Evolutionary conservation across 257 asterid species (phyloP), one percentile per base, ranked within the genome.

Genomic region (Jaltomata sinuosa): DNA sequence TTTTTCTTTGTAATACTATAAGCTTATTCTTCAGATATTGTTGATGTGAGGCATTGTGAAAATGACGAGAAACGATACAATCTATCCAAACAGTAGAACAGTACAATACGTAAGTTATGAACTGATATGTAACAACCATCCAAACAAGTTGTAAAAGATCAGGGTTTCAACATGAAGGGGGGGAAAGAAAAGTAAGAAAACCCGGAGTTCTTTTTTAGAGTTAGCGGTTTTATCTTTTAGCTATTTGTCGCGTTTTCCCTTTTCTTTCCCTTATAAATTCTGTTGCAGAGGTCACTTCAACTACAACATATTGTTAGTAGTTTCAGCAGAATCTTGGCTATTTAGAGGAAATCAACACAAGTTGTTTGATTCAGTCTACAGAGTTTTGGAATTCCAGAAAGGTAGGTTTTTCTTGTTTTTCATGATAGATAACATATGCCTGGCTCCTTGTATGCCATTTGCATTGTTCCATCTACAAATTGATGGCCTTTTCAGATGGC

Each of bases 391-490:
- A 40, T 14, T 40, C 69, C 40, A 55, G 27, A 5, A 81, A 38
- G 40, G 76, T 59, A 38, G 59, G 50, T 27, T 45, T n/a, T 31
- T 31, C 82, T 40, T 79, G 38, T 25, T 54, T n/a, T 54, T 42
- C 61, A 54, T 49, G 38, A 21, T 29, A 68, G 6, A 21, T 53
- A n/a, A 27, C 52, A 47, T 47, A 47, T 90, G 92, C 91, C 92
- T 90, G 92, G 93, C 93, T 91, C 92, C 93, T 80, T 89, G 94
- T 84, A 91, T 87, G 94, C 94, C 94, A 89, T 83, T 81, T 61
- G 85, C 80, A 49, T 64, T 68, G 84, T 91, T 81, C 84, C 84
- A 81, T 22, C 87, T 11, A 82, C 84, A 21, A n/a, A 0, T 0
- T 29, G 45, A 3, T 27, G 89, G 86, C 77, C 85, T 84, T 82